Evolutionary conservation across 306 rosid genomes (phyloP), one percentile per base, ranked within the genome.

Genomic region (Vigna mungo): DNA sequence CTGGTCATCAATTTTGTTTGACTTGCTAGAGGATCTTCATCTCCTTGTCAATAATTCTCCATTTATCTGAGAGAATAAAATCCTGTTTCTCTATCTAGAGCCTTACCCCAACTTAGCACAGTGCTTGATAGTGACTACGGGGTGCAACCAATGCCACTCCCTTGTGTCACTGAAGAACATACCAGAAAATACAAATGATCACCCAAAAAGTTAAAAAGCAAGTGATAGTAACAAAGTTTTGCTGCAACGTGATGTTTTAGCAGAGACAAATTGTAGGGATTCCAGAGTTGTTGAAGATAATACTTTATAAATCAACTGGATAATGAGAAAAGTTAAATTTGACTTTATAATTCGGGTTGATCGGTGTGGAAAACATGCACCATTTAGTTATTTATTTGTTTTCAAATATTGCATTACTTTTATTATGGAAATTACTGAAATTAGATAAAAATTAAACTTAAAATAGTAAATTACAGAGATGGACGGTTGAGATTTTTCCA

Each of bases 401-500:
- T 32, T 60, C 43, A 30, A 60, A 12, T 58, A 30, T 60, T 30
- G 11, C 8, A 60, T 3, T 25, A 60, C 16, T 59, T 27, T 14
- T 30, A 17, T 60, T 13, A 30, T 60, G 66, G 43, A 60, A 30
- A 30, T 30, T 60, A 30, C 21, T 60, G 66, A 27, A 30, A 60
- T 14, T 30, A 27, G 66, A 60, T 60, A 60, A 60, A 60, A 60
- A 60, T 60, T 60, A 37, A 32, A 30, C 21, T 27, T 60, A 27
- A 41, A 62, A 62, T 16, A 16, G 37, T 62, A 36, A 62, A 62
- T 62, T 7, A 34, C 7, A 15, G 55, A 68, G 37, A 39, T 43
- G 17, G 54, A 66, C 18, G 36, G 54, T 66, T 66, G 72, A 44
- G 21, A 47, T 21, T 46, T 46, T 68, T 1, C 12, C 14, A 8